A percentile compares a stretch with the other conserved stretches of the same genome.
phyloP scores from a whole-genome alignment of 257 asterid genomes.

The Solanum ossicruentum region DNA sequence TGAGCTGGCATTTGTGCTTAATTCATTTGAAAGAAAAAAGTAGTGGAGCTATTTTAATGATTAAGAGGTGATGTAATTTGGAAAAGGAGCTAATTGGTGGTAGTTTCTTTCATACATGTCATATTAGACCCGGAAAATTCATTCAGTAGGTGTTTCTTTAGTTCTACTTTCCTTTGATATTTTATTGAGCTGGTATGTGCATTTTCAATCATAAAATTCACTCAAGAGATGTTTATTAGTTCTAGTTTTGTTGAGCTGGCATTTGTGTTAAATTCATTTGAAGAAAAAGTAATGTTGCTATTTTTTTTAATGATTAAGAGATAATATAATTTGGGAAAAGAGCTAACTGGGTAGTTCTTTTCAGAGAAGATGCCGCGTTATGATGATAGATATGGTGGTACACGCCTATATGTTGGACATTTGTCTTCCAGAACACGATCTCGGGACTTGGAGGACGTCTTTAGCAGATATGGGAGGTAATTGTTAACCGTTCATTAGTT shows the following conservation, averaged over 20 bases:
- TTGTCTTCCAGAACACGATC: slow-evolving; percentile 45
- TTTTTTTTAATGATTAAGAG: neutral
- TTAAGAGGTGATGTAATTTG: neutral
- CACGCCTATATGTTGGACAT: slow-evolving; percentile 49
- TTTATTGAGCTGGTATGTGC: neutral
- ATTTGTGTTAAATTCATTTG: too few species aligned
- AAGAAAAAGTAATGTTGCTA: neutral
- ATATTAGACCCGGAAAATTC: neutral
- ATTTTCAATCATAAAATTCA: neutral
- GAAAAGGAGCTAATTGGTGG: neutral
- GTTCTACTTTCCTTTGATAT: neutral
- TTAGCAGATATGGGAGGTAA: slow-evolving; percentile 50
- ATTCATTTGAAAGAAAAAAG: neutral
- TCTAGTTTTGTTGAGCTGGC: neutral
- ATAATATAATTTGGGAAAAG: neutral
- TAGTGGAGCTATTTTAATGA: neutral
- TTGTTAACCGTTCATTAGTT: neutral
- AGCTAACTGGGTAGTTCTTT: neutral
- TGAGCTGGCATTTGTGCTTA: neutral
- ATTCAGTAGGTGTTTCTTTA: neutral
- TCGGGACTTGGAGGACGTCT: slow-evolving; percentile 47
- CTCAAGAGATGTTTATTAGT: neutral
- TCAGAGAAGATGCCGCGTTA: slow-evolving; percentile 42
- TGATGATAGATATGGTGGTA: slow-evolving; percentile 40
- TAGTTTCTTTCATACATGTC: neutral